These are phyloP conservation scores for Saccharomycodes ludwigii DNA, from an alignment of 805 yeast genomes.

Conservation along the genomic window DNA sequence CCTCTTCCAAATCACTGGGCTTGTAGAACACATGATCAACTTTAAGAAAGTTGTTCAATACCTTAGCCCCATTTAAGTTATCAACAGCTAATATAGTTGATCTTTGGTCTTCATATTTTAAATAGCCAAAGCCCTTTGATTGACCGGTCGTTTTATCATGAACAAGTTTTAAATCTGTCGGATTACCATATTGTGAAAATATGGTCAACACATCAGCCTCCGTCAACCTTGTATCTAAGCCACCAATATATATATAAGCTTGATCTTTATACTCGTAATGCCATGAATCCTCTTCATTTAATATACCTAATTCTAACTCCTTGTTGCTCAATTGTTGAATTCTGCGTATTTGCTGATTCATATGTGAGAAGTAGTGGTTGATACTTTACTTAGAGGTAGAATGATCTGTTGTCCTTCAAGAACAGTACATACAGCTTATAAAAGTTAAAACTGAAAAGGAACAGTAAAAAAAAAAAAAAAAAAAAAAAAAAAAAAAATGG, in stretches of 20 bases:
- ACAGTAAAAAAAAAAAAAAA: no score
- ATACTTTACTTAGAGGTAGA: no score
- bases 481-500: no score
- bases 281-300: conserved; percentile 63
- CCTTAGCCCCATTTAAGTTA: conserved; percentile 58
- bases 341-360: conserved; percentile 21
- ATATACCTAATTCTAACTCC: conserved; percentile 51
- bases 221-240: conserved; percentile 47
- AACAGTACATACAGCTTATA: no score
- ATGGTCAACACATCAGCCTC: conserved; percentile 69
- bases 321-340: conserved; percentile 48
- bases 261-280: conserved; percentile 73
- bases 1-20: conserved; percentile 33
- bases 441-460: conserved; percentile 8
- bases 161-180: conserved; percentile 58
- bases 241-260: conserved; percentile 68
- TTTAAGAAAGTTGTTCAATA: conserved; percentile 38
- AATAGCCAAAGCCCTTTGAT: conserved; percentile 65
- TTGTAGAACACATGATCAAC: conserved; percentile 67
- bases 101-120: conserved; percentile 72
- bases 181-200: conserved; percentile 84
- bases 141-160: conserved; percentile 55
- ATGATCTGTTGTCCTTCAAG: no score
- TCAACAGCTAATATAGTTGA: conserved; percentile 81
- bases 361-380: no score